Conservation (phyloP, 345 rosid species). For the Eucalyptus pumila region DNA sequence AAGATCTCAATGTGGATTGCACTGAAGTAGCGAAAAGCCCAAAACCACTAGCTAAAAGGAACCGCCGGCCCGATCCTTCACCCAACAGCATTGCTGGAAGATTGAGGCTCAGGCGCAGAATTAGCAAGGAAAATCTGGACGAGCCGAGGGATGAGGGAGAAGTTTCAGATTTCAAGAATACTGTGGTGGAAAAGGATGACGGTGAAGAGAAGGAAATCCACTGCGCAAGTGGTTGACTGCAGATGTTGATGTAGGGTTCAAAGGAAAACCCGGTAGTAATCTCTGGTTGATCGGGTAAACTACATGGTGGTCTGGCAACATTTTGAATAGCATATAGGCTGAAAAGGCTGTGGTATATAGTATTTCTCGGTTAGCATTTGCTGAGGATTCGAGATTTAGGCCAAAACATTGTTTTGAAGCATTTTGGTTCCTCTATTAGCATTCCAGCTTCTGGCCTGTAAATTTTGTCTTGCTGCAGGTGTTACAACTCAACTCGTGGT, state of each 20-base stretch:
- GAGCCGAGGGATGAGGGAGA: not conserved
- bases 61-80: slow-evolving; percentile 4
- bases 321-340: not conserved
- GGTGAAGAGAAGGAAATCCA: not conserved
- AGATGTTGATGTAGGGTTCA: not conserved
- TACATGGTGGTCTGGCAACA: not conserved
- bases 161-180: not conserved
- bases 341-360: not conserved
- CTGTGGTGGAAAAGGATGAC: not conserved
- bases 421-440: not conserved
- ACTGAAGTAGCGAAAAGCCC: not conserved
- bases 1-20: not conserved
- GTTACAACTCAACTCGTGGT: not conserved
- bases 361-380: not conserved
- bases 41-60: slow-evolving; percentile 2
- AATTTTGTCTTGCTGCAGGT: not conserved
- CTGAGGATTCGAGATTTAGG: not conserved
- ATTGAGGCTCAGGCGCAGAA: slow-evolving; percentile 21
- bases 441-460: not conserved
- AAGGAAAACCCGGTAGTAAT: not conserved
- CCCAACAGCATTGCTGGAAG: slow-evolving; percentile 34
- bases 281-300: not conserved
- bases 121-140: not conserved
- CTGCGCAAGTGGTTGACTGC: not conserved
- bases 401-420: not conserved